These are phyloP conservation scores for Trichocladium uniseriatum DNA, from an alignment of 495 filamentous ascomycete species.

Conservation along the genomic window DNA sequence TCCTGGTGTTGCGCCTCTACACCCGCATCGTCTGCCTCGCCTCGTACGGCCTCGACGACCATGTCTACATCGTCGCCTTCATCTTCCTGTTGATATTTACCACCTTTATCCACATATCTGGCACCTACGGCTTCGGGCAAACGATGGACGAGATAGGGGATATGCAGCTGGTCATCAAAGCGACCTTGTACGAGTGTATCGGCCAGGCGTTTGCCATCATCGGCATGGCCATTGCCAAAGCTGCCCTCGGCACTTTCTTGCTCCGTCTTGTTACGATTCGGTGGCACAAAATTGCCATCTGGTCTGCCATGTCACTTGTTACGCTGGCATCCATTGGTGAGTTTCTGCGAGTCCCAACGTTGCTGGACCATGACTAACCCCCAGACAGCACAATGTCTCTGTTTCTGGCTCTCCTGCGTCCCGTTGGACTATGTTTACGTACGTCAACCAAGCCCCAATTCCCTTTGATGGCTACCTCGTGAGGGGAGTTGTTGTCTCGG, in stretches of 20 bases:
- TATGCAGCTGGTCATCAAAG: constrained; percentile 19
- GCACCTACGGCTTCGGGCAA: constrained; percentile 29
- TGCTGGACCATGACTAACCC: not conserved
- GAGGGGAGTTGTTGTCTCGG: no score
- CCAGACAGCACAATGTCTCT: constrained; percentile 22
- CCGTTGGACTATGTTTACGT: constrained; percentile 19
- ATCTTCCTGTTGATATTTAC: constrained; percentile 26
- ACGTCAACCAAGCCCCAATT: no score
- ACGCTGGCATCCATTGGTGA: constrained; percentile 15
- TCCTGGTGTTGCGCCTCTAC: constrained; percentile 24
- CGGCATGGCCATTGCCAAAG: constrained; percentile 33
- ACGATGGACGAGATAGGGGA: constrained; percentile 20
- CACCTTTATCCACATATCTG: constrained; percentile 22
- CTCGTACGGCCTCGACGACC: constrained; percentile 27
- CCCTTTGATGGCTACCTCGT: no score
- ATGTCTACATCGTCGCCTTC: constrained; percentile 23
- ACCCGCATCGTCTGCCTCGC: constrained; percentile 24
- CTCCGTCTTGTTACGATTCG: constrained; percentile 28
- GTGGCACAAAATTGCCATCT: constrained; percentile 31
- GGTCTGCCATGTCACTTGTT: constrained; percentile 19
- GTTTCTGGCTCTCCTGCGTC: constrained; percentile 19
- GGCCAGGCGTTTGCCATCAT: constrained; percentile 32
- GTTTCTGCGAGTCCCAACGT: constrained; percentile 2
- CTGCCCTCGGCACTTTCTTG: constrained; percentile 33
- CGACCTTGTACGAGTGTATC: constrained; percentile 31